Evolutionary conservation across 2,329 filamentous ascomycete species (phyloP), one percentile per base, ranked within the genome.

Genomic region (Venturia asperata): DNA sequence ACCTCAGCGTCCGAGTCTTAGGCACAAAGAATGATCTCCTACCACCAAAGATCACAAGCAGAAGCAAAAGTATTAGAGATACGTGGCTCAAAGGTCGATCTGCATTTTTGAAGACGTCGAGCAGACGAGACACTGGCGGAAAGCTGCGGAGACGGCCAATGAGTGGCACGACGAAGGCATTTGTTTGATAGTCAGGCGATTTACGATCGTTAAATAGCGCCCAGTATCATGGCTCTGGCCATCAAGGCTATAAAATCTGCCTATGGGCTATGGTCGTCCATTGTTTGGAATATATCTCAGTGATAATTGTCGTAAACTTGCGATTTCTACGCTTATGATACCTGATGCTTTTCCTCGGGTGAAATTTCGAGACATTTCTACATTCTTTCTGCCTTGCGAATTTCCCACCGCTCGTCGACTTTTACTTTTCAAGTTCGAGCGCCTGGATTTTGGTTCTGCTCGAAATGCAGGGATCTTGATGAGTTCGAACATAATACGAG

Each of bases 41-140:
- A 24, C 64, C 64, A 24, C 64, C 64, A 6, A 62, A 62, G n/a
- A n/a, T 21, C 27, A 63, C 42, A 19, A 39, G 43, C 39, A 49
- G 30, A 42, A 63, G 43, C 43, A 63, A 39, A 43, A 39, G n/a
- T 27, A 63, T 63, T 5, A 24, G 47, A 39, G 42, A 63, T 19
- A 47, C 47, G 13, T 63, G 62, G 62, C 19, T 63, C 21, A 52
- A 63, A 55, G 62, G 62, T 34, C 62, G 62, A 21, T 55, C 62
- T 27, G 60, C 60, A n/a, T 42, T 61, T 61, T n/a, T 34, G 13
- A 61, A 61, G 39, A 6, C n/a, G 6, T 39, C 37, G 39, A 61
- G 42, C 3, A 61, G 42, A 17, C 21, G 37, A 5, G 27, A 43
- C 10, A 45, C 24, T 6, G 39, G 39, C 10, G 60, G 60, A 21